Evolutionary conservation across 306 rosid species (phyloP), one percentile per base, ranked within the genome.

Genomic region (Dryas octopetala): DNA sequence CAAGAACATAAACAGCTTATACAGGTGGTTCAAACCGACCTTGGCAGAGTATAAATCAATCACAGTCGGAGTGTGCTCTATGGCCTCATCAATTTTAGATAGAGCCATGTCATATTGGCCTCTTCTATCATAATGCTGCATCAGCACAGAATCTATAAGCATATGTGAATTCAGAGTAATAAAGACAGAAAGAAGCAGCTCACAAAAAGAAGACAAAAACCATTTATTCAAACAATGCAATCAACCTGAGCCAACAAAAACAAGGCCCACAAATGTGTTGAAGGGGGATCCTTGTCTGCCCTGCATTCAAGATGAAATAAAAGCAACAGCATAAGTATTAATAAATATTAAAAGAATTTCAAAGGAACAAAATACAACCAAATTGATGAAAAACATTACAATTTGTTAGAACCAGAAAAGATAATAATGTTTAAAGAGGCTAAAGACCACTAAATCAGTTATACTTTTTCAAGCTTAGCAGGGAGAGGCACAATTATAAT

Each of bases 71-170:
- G 99, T 92, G 77, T 92, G 99, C 79, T 79, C 84, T 48, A 92
- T 88, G 62, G 98, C 99, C 88, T 88, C 94, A 7, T 92, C 89
- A 16, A 96, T 89, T 85, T 96, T 96, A 47, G 92, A 88, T 66
- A 96, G 83, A 59, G 99, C 86, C 74, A 81, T 73, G 78, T 88
- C 96, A 82, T 76, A 86, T 66, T 92, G 98, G 48, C 97, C 96
- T 17, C 91, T 87, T 78, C 90, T 92, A 79, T 96, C 99, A 76
- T 89, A 90, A 87, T 96, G 98, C 99, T 96, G 97, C 83, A 92
- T 74, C 83, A 70, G 78, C 6, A 87, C 47, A 78, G 55, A 68
- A 53, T 45, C 41, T 65, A 63, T 74, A 61, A 83, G 75, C 52
- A 70, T 72, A 71, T 74, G 54, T 4, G 48, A 75, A 75, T 32